Conservation (phyloP, 2,329 filamentous ascomycete species). For the Spiromastix sp. region DNA sequence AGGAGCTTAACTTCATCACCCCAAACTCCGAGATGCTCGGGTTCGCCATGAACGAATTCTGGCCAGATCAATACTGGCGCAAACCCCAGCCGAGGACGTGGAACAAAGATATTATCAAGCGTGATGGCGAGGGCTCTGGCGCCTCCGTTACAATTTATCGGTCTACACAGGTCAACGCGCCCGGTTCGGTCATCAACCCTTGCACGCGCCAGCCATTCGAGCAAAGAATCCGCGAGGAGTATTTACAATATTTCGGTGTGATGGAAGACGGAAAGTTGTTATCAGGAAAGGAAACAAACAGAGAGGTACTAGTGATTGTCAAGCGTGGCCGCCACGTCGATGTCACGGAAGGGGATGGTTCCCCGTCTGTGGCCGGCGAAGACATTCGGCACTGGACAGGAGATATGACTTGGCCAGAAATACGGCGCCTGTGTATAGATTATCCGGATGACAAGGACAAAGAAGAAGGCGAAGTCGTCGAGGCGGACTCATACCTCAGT, state of each 20-base stretch:
- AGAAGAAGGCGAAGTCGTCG: too few relatives aligned
- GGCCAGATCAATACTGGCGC: conserved; percentile 3
- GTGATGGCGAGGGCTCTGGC: conserved; percentile 10
- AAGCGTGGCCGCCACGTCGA: conserved; percentile 7
- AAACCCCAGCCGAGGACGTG: conserved; percentile 11
- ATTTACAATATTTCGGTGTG: conserved; percentile 5
- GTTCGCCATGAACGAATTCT: conserved; percentile 3
- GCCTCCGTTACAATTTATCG: conserved; percentile 12
- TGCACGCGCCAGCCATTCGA: conserved; percentile 4
- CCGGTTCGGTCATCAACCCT: conserved; percentile 3
- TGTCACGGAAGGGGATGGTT: conserved; percentile 1
- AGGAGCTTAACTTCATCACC: conserved; percentile 11
- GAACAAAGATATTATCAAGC: conserved; percentile 8
- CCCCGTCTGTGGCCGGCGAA: too few relatives aligned
- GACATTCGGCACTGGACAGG: too few relatives aligned
- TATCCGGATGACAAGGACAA: too few relatives aligned
- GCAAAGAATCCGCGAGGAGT: conserved; percentile 3
- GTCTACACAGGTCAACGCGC: conserved; percentile 6
- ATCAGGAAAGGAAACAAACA: conserved; percentile 1
- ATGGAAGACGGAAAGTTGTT: conserved; percentile 4
- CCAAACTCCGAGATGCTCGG: conserved; percentile 10
- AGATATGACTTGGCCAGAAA: too few relatives aligned
- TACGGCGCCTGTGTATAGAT: too few relatives aligned
- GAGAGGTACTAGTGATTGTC: conserved; percentile 7
- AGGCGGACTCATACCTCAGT: too few relatives aligned